Conservation (phyloP, 768 basidiomycete genomes). For the Amanita brunnescens region DNA sequence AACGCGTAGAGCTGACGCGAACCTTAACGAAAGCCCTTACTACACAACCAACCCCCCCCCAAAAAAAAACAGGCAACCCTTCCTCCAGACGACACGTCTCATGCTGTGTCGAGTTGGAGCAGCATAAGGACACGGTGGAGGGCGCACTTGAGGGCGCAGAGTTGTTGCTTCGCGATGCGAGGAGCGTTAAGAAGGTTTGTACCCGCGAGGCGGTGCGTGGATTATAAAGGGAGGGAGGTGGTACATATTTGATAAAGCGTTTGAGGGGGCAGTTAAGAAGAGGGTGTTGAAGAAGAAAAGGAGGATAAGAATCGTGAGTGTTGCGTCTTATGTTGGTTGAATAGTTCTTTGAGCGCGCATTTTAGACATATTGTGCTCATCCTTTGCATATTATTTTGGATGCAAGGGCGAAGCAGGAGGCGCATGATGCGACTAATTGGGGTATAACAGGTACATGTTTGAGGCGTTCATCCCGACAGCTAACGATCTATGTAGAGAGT, state of each 20-base stretch:
- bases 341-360: not conserved
- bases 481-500: slow-evolving; percentile 38
- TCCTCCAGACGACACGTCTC: slow-evolving; percentile 30
- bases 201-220: slow-evolving; percentile 50
- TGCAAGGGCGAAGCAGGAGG: slow-evolving; percentile 49
- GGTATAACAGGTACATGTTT: slow-evolving; percentile 54
- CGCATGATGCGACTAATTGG: slow-evolving; percentile 72
- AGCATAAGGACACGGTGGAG: slow-evolving; percentile 18
- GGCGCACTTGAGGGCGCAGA: slow-evolving; percentile 34
- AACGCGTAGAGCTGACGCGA: too few species aligned
- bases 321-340: slow-evolving; percentile 9
- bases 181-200: slow-evolving; percentile 22
- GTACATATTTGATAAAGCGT: slow-evolving; percentile 36
- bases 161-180: slow-evolving; percentile 51
- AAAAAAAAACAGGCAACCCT: not conserved
- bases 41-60: not conserved
- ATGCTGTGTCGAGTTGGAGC: slow-evolving; percentile 34
- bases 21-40: slow-evolving; percentile 1
- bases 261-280: slow-evolving; percentile 18
- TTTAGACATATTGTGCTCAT: slow-evolving; percentile 61
- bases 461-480: too few species aligned
- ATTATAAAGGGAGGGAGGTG: slow-evolving; percentile 52
- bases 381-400: slow-evolving; percentile 63
- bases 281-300: slow-evolving; percentile 15
- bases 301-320: slow-evolving; percentile 38